Evolutionary conservation across 192 early-diverging fungal species (phyloP).

Genomic region (Coemansia aciculifera): DNA sequence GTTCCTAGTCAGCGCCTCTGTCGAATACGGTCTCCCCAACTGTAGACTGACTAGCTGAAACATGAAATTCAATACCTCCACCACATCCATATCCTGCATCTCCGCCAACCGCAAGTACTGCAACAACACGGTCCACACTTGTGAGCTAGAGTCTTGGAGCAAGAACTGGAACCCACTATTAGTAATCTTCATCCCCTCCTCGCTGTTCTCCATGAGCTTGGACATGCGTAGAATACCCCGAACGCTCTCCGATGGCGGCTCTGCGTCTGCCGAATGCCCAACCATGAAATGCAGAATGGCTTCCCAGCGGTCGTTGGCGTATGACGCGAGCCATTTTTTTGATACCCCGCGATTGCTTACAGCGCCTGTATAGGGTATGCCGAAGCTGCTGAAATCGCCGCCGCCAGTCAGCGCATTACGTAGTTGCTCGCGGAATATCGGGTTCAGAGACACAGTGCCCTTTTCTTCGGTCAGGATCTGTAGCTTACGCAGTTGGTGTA

Average conservation of each 20-base stretch:
- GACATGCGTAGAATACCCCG: conserved; percentile 72
- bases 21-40: conserved; percentile 84
- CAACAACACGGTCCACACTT: conserved; percentile 94
- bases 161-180: conserved; percentile 98
- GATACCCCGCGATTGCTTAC: conserved; percentile 70
- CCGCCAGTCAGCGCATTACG: conserved; percentile 73
- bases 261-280: conserved; percentile 65
- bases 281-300: conserved; percentile 92
- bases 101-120: conserved; percentile 89
- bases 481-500: conserved; percentile 71
- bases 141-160: conserved; percentile 88
- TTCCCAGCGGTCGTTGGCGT: conserved; percentile 88
- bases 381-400: conserved; percentile 85
- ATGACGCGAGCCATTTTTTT: conserved; percentile 70
- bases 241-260: conserved; percentile 68
- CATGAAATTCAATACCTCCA: conserved; percentile 90
- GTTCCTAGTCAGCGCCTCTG: conserved; percentile 79
- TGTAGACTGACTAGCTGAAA: conserved; percentile 92
- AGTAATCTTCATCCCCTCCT: conserved; percentile 69
- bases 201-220: conserved; percentile 64
- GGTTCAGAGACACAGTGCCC: conserved; percentile 59
- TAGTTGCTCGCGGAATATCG: conserved; percentile 67
- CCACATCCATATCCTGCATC: conserved; percentile 77
- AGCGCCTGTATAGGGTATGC: conserved; percentile 61
- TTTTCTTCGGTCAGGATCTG: conserved; percentile 65